A percentile compares a stretch with the other conserved stretches of the same genome.
phyloP scores from a whole-genome alignment of 768 basidiomycete species.

The Trametes coccinea region DNA sequence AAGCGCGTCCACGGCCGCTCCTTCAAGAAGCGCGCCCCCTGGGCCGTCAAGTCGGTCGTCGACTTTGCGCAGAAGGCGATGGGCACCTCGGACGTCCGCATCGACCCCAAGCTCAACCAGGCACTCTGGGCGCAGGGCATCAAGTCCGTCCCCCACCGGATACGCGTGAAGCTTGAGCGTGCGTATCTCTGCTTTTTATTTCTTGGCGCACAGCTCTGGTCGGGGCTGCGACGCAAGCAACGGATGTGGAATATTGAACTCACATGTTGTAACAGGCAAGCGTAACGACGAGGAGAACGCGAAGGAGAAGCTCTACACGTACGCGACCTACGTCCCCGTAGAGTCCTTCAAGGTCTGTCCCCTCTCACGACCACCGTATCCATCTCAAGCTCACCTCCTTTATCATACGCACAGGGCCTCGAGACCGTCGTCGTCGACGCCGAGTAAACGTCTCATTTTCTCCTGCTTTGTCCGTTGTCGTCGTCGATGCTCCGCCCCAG shows the following conservation, averaged over 20 bases:
- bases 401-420: conserved; percentile 58
- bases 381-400: conserved; percentile 11
- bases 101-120: conserved; percentile 97
- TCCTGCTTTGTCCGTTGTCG: conserved; percentile 7
- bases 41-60: conserved; percentile 90
- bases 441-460: conserved; percentile 50
- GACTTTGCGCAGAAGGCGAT: conserved; percentile 92
- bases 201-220: too few species aligned
- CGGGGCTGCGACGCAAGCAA: too few species aligned
- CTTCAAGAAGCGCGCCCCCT: conserved; percentile 98
- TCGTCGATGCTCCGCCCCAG: conserved; percentile 12
- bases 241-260: too few species aligned
- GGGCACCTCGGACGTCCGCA: conserved; percentile 91
- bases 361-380: neutral
- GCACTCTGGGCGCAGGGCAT: conserved; percentile 92
- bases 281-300: conserved; percentile 99
- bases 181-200: conserved; percentile 35
- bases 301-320: conserved; percentile 96
- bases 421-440: conserved; percentile 82
- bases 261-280: conserved; percentile 59
- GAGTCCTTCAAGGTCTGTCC: conserved; percentile 77
- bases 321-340: conserved; percentile 81
- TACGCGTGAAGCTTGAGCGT: conserved; percentile 95
- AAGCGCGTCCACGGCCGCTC: conserved; percentile 89
- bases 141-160: conserved; percentile 89